Evolutionary conservation across 306 rosid genomes (phyloP).

Genomic region (Ammopiptanthus mongolicus): DNA sequence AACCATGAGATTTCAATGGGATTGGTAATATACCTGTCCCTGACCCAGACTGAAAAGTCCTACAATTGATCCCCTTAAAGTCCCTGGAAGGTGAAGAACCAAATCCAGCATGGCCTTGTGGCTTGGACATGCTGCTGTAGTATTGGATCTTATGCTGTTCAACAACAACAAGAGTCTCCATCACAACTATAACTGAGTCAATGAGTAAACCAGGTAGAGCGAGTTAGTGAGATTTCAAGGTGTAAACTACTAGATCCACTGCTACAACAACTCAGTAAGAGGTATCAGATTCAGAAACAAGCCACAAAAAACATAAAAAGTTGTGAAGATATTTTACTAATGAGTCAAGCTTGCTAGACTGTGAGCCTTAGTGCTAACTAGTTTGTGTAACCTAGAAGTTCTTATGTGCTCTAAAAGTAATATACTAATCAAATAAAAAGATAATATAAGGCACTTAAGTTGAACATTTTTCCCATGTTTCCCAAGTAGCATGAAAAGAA

Average conservation of each 20-base stretch:
- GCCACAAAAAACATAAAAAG: neutral
- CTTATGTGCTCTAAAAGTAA: no score
- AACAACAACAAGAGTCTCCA: constrained; percentile 78
- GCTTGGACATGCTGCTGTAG: constrained; percentile 33
- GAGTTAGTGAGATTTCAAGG: neutral
- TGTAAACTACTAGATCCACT: constrained; percentile 31
- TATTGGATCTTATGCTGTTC: constrained; percentile 70
- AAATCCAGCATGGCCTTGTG: constrained; percentile 38
- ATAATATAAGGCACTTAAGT: no score
- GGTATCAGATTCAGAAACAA: constrained; percentile 10
- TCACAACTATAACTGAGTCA: constrained; percentile 24
- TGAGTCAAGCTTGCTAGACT: neutral
- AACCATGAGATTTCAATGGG: constrained; percentile 51
- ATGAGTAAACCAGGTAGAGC: neutral
- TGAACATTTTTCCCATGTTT: no score
- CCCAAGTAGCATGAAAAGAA: no score
- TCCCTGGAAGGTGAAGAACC: constrained; percentile 47
- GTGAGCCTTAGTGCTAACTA: no score
- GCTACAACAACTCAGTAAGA: constrained; percentile 19
- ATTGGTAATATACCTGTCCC: constrained; percentile 57
- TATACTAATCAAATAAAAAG: no score
- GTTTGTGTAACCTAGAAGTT: no score
- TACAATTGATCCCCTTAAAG: constrained; percentile 58
- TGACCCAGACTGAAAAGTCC: constrained; percentile 75
- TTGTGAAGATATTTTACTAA: neutral